Base-by-base conservation (phyloP, 2,329 filamentous ascomycete species). In the Aspergillus vadensis region DNA sequence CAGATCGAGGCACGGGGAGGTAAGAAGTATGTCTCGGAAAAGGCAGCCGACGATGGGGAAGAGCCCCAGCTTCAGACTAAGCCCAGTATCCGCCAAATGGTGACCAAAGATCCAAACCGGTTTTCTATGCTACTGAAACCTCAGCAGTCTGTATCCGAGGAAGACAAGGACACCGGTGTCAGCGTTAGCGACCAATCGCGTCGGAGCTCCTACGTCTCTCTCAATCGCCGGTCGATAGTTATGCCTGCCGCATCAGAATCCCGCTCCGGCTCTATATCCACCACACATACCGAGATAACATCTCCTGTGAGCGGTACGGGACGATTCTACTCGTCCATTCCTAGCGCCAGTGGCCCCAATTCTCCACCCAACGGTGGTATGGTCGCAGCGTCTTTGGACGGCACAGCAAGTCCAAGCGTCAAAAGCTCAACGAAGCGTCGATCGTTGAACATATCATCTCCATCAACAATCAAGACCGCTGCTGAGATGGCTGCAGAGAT, bases 1-100 rank as follows among this genome's bases (percentile, higher is more conserved):
- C 76, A 79, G 66, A 81, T 82, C 38, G 78, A 81, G 58, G 66
- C 72, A 17, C 70, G 79, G 3, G 79, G 80, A n/a, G 80, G 80
- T 1, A 77, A 76, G 56, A 77, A 78, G 59, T 79, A 79, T 63
- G 69, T 74, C 2, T 71, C 74, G 4, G 79, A 81, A 57, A 74
- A 69, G 15, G 67, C 68, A 38, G 72, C 64, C 2, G 72, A 74
- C 36, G 71, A 74, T 2, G 70, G 67, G 10, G 61, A 64, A 55
- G 67, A 65, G 53, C 66, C 63, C 43, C 66, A 69, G 57, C 59
- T 74, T 62, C 67, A 70, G 19, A 59, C 65, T 27, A 71, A 72
- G 51, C 63, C 67, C 0, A 74, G 71, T 55, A 64, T 68, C 57
- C 70, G 70, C 53, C 72, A 72, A 57, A 68, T 69, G 62, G 72